Evolutionary conservation across 345 rosid species (phyloP).

Genomic region (Salix arbutifolia): DNA sequence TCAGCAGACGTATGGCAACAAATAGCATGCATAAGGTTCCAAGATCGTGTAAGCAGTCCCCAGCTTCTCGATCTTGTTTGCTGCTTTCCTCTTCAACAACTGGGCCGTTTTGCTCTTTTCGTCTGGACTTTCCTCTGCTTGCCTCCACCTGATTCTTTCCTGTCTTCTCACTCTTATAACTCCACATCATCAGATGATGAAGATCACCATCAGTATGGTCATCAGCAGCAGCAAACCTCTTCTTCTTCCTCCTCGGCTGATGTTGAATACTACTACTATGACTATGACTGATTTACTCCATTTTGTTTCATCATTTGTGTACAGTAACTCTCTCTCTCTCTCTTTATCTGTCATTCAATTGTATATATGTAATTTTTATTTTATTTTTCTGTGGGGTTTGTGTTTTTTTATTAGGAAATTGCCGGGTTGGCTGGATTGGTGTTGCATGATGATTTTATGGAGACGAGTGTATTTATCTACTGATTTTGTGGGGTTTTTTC

Average conservation of each 20-base stretch:
- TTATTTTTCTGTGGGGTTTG: background rate
- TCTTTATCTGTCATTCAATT: background rate
- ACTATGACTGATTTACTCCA: conserved; percentile 38
- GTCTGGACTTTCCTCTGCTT: conserved; percentile 59
- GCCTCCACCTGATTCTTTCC: conserved; percentile 52
- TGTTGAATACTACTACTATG: conserved; percentile 37
- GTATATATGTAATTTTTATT: background rate
- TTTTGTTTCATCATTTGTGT: background rate
- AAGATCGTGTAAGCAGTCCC: conserved; percentile 38
- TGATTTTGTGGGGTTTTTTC: background rate
- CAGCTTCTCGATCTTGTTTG: conserved; percentile 63
- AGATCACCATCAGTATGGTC: conserved; percentile 18
- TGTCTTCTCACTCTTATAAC: conserved; percentile 34
- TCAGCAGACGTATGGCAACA: conserved; percentile 49
- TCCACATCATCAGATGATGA: conserved; percentile 22
- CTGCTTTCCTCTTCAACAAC: conserved; percentile 61
- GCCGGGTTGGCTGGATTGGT: background rate
- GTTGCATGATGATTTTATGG: background rate
- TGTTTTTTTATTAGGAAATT: background rate
- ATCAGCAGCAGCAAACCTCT: background rate
- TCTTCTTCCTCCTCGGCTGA: conserved; percentile 28
- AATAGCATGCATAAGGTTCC: conserved; percentile 35
- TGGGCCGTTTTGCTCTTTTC: conserved; percentile 52
- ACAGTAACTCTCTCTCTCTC: background rate
- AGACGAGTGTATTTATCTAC: background rate